Conservation (phyloP, 2,329 filamentous ascomycete genomes). For the Dothidotthia symphoricarpi region DNA sequence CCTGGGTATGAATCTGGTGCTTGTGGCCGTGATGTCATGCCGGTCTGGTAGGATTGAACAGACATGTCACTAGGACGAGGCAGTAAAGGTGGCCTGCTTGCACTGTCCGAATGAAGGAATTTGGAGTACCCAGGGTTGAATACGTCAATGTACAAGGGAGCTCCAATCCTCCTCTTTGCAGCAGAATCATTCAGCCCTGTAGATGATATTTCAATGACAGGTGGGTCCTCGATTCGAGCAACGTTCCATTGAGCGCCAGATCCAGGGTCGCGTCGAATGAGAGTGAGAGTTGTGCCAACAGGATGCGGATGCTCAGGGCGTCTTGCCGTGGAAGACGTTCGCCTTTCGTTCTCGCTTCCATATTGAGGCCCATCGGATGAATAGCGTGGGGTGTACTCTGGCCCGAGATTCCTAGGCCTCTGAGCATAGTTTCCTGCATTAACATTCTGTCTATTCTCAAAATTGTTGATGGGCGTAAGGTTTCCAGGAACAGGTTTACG, state of each 20-base stretch:
- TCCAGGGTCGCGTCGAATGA: slow-evolving; percentile 53
- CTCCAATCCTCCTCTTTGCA: slow-evolving; percentile 39
- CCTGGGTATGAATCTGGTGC: slow-evolving; percentile 1
- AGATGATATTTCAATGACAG: slow-evolving; percentile 46
- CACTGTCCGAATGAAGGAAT: slow-evolving; percentile 45
- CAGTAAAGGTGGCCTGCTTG: slow-evolving; percentile 10
- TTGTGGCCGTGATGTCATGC: background rate
- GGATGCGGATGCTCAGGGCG: slow-evolving; percentile 15
- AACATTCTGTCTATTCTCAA: slow-evolving; percentile 31
- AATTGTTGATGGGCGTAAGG: slow-evolving; percentile 25
- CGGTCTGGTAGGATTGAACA: slow-evolving; percentile 8
- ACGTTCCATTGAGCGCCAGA: slow-evolving; percentile 54
- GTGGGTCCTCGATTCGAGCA: slow-evolving; percentile 48
- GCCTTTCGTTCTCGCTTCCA: slow-evolving; percentile 22
- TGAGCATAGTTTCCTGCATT: slow-evolving; percentile 20
- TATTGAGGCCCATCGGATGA: slow-evolving; percentile 26
- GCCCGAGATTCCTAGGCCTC: slow-evolving; percentile 14
- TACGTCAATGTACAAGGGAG: slow-evolving; percentile 55
- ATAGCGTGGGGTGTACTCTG: slow-evolving; percentile 21
- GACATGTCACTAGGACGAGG: slow-evolving; percentile 18
- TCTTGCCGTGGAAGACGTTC: slow-evolving; percentile 21
- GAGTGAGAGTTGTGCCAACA: slow-evolving; percentile 40
- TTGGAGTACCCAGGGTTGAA: slow-evolving; percentile 60
- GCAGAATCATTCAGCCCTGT: slow-evolving; percentile 36
- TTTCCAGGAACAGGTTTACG: slow-evolving; percentile 32